Evolutionary conservation across 2,329 filamentous ascomycete species (phyloP).

Genomic region (Stachybotrys echinatus): DNA sequence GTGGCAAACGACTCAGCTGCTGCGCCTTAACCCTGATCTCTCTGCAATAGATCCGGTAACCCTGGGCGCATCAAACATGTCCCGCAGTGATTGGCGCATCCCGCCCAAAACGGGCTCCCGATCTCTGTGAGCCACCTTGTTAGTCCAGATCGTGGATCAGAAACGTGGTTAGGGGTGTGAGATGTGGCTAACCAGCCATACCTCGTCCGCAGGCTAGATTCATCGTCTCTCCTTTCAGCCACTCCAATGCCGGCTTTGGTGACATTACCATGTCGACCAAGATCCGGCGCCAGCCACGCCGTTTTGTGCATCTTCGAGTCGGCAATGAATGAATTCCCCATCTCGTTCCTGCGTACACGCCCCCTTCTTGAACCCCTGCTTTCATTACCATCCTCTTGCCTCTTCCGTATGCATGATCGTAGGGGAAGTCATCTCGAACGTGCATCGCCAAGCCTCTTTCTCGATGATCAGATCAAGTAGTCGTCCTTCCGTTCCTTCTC

Average conservation of each 20-base stretch:
- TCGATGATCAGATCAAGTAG: no score
- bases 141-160: slow-evolving; percentile 23
- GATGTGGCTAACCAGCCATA: no score
- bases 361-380: not conserved
- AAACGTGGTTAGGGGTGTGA: no score
- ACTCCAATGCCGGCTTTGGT: not conserved
- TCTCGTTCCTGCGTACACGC: not conserved
- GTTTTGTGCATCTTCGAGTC: no score
- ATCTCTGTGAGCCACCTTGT: slow-evolving; percentile 18
- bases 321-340: not conserved
- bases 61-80: not conserved
- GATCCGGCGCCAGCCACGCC: no score
- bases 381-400: no score
- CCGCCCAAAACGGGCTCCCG: slow-evolving; percentile 6
- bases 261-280: not conserved
- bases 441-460: no score
- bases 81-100: not conserved
- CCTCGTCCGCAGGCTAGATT: not conserved
- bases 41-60: not conserved
- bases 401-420: no score
- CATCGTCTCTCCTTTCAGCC: not conserved
- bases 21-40: not conserved
- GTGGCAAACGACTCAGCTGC: not conserved
- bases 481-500: no score
- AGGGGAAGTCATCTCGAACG: not conserved